Evolutionary conservation across 768 basidiomycete species (phyloP), one percentile per base, ranked within the genome.

Genomic region (Udeniomyces megalosporus): DNA sequence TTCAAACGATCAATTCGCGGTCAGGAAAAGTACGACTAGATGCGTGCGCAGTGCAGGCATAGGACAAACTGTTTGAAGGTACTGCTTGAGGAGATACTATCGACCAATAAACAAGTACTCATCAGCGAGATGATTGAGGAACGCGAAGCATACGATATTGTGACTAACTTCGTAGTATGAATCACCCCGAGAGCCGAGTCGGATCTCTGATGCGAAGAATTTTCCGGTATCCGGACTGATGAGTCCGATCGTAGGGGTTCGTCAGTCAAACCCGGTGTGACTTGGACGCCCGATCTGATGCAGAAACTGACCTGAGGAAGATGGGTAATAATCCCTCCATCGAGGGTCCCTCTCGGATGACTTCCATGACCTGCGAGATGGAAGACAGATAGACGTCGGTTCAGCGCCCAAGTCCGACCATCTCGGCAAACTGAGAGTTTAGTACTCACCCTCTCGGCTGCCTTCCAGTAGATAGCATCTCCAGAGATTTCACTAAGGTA

Each of bases 161-260:
- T 1, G 11, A 46, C 55, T 4, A 15, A 60, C 58, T 34, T 93
- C 92, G 70, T 95, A 97, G 74, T 84, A 96, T 2, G 88, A 90
- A 72, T 97, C 92, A 32, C 85, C 92, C 47, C 90, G 79, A 35
- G 90, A 90, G 29, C 92, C 92, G 24, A 97, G 80, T 14, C 91
- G 82, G 66, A 97, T 86, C 20, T 85, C 80, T 14, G 85, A 82
- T 28, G 80, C 74, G 22, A 82, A 73, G 66, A 82, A 84, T 58
- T 73, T 75, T 22, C 83, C 82, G 48, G 70, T 75, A 32, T 74
- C 59, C 0, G 80, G 77, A 29, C 83, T 84, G 64, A 35, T 20
- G 5, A 54, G 14, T 6, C 29, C 28, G 34, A n/a, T 15, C 14
- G 38, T 51, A 34, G 20, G 28, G 38, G 53, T 64, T 53, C 22